Evolutionary conservation across 1,284 basidiomycete genomes (phyloP).

Genomic region (Hemileia vastatrix): DNA sequence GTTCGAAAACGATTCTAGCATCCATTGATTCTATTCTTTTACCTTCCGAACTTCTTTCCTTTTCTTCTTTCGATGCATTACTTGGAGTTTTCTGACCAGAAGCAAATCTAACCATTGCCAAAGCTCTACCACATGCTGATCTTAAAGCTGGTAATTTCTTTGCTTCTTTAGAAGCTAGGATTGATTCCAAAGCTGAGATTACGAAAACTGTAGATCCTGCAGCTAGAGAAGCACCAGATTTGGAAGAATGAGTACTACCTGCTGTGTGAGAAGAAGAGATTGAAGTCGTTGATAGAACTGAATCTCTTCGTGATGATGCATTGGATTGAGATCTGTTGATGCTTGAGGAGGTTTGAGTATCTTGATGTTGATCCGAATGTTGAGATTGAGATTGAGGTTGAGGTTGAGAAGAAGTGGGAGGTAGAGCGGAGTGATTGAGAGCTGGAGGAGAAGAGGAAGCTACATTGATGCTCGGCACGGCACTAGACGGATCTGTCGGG

Average conservation of each 20-base stretch:
- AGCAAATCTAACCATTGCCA: constrained; percentile 40
- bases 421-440: not conserved
- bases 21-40: constrained; percentile 33
- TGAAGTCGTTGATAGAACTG: no score
- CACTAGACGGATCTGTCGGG: not conserved
- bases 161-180: constrained; percentile 37
- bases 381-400: no score
- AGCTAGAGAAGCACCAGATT: not conserved
- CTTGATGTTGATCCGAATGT: no score
- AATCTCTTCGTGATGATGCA: no score
- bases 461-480: not conserved
- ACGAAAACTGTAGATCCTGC: constrained; percentile 35
- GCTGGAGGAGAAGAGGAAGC: not conserved
- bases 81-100: no score
- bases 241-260: constrained; percentile 3
- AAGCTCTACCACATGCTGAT: constrained; percentile 31
- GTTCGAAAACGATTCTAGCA: constrained; percentile 41
- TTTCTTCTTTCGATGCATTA: constrained; percentile 5
- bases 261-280: constrained; percentile 3
- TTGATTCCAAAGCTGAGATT: constrained; percentile 37
- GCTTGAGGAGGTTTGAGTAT: no score
- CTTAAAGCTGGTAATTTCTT: constrained; percentile 37
- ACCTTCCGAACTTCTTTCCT: constrained; percentile 2
- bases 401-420: no score
- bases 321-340: no score